Evolutionary conservation across 108 stramenopile species (phyloP).

Genomic region (Ochromonas danica): DNA sequence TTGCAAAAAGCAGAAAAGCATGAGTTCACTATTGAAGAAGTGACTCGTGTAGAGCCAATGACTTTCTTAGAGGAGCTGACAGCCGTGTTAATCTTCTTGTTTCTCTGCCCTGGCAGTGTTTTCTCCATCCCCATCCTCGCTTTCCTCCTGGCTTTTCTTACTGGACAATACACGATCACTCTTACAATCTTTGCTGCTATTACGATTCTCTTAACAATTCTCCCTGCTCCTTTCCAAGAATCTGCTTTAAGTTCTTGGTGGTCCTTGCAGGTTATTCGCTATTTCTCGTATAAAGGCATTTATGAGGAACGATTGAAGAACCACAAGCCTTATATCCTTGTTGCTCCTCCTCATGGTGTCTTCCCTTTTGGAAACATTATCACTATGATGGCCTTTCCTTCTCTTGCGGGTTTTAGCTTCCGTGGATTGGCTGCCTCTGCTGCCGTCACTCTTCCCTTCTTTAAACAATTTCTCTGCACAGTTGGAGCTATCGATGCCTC

Average conservation of each 20-base stretch:
- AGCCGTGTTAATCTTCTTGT: constrained; percentile 6
- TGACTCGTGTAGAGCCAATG: neutral
- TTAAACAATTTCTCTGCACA: constrained; percentile 27
- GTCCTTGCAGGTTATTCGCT: neutral
- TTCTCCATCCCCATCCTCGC: neutral
- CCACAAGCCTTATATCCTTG: constrained; percentile 30
- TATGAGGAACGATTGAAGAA: constrained; percentile 1
- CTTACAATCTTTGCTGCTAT: neutral
- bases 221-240: constrained; percentile 10
- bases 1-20: neutral
- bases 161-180: neutral
- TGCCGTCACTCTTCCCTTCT: constrained; percentile 37
- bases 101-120: neutral
- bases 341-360: constrained; percentile 39
- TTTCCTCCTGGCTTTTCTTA: neutral
- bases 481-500: constrained; percentile 34
- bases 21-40: neutral
- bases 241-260: neutral
- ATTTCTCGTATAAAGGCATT: constrained; percentile 30
- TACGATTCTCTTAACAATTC: no score
- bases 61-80: constrained; percentile 5
- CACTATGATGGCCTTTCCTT: constrained; percentile 36
- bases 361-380: constrained; percentile 41
- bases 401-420: constrained; percentile 29
- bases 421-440: constrained; percentile 39